A percentile compares a stretch with the other conserved stretches of the same genome.
Conservation (phyloP, 1,284 basidiomycete genomes). For the Inonotus obliquus region DNA sequence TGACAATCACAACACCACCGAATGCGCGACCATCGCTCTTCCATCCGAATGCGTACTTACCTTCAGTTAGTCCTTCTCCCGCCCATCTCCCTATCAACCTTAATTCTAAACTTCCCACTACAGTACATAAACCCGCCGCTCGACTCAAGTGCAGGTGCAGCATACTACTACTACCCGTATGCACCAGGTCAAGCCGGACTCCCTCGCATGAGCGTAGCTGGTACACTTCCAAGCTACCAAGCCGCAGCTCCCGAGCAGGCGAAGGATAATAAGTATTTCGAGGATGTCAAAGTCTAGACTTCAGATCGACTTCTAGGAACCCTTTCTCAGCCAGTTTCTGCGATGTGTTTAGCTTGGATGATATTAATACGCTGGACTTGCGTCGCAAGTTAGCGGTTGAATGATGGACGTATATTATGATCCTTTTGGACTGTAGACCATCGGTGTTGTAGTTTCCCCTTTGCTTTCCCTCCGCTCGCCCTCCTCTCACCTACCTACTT, state of each 20-base stretch:
- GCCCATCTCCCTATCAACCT: background rate
- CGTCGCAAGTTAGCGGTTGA: no score
- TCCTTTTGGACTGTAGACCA: no score
- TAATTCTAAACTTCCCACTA: background rate
- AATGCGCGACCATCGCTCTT: constrained; percentile 33
- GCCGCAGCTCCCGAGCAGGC: background rate
- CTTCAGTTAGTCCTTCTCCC: constrained; percentile 32
- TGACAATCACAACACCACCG: constrained; percentile 38
- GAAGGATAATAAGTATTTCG: constrained; percentile 1
- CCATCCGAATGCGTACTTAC: constrained; percentile 41
- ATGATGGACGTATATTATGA: no score
- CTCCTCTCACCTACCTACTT: background rate
- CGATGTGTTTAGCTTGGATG: no score
- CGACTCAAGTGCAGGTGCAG: constrained; percentile 21
- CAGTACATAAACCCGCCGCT: constrained; percentile 31
- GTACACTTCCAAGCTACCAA: constrained; percentile 13
- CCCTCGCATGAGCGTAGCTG: constrained; percentile 29
- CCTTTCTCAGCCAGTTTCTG: no score
- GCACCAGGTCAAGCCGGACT: constrained; percentile 23
- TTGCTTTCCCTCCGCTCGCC: no score
- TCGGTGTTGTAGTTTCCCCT: no score
- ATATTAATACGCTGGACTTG: no score
- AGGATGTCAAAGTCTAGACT: constrained; percentile 12
- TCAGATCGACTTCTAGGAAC: background rate
- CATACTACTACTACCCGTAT: constrained; percentile 27